Conservation (phyloP, 305 asterid genomes). For the Plantago coronopus region DNA sequence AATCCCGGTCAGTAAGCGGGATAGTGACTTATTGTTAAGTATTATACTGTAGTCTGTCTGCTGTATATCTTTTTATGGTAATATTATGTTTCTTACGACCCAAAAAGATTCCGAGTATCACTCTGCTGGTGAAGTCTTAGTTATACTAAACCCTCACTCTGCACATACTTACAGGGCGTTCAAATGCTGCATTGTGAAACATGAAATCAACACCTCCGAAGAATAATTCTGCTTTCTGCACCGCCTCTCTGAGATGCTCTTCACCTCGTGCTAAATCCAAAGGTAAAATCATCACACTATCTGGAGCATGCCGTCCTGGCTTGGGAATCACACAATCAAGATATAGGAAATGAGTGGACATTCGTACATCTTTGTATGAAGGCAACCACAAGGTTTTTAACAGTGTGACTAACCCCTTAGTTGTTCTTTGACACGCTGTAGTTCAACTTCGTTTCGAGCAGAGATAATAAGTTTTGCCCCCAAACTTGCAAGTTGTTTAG, state of each 20-base stretch:
- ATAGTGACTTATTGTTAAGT: no score
- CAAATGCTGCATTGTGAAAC: constrained; percentile 95
- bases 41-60: no score
- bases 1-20: neutral
- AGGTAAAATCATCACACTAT: constrained; percentile 68
- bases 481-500: constrained; percentile 78
- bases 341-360: constrained; percentile 23
- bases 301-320: constrained; percentile 83
- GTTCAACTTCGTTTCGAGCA: constrained; percentile 82
- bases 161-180: constrained; percentile 76
- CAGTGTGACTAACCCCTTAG: constrained; percentile 49
- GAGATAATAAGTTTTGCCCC: constrained; percentile 94
- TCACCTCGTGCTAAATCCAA: constrained; percentile 81
- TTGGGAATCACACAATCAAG: constrained; percentile 21
- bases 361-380: constrained; percentile 9
- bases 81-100: neutral
- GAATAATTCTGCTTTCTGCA: constrained; percentile 68
- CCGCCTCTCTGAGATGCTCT: constrained; percentile 55
- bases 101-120: neutral
- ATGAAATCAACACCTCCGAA: constrained; percentile 76
- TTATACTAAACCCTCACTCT: constrained; percentile 9
- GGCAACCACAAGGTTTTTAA: constrained; percentile 3
- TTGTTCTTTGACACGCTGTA: constrained; percentile 67
- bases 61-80: no score
- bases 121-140: constrained; percentile 1